Base-by-base conservation (phyloP, 164 flowering plant genomes). In the Warburgia ugandensis region DNA sequence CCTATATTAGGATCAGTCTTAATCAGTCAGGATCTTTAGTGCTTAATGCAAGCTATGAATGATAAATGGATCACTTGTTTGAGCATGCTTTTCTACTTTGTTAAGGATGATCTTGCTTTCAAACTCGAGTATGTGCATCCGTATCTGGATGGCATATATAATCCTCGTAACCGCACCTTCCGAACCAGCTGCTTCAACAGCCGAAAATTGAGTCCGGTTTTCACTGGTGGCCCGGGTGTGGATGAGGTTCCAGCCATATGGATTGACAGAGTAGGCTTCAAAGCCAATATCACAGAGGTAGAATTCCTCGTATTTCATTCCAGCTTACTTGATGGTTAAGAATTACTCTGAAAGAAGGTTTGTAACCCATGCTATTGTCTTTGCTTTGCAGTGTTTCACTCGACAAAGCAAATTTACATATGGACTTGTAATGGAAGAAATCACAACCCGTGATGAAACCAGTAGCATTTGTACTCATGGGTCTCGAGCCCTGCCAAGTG, bases 181-280 rank as follows among this genome's bases (percentile, higher is more conserved):
- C 84, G 83, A 22, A 43, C 86, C 17, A 89, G 88, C 72, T 77
- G 86, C 77, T 94, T 94, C 74, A 94, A 89, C 59, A 89, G 95
- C 68, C 69, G 96, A 29, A 94, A 94, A 63, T 57, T 89, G 71
- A 94, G 99, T 63, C 99, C 97, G 20, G 99, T 94, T 21, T 94
- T 94, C 70, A 94, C 95, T 10, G 97, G 97, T 28, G 99, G 99
- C 31, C 97, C 99, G 14, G 99, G 97, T 41, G 68, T 79, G 40
- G 99, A 94, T 68, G 99, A 94, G 65, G 96, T 89, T 36, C 99
- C 99, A 23, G 95, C 97, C 22, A 89, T 94, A 39, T 89, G 96
- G 97, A 95, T 94, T 61, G 99, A 94, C 62, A 73, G 99, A 29
- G 75, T 94, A 61, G 99, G 99, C 3, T 28, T 80, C 40, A 94